Evolutionary conservation across 2,329 filamentous ascomycete species (phyloP).

Genomic region (Fusarium ramigenum): DNA sequence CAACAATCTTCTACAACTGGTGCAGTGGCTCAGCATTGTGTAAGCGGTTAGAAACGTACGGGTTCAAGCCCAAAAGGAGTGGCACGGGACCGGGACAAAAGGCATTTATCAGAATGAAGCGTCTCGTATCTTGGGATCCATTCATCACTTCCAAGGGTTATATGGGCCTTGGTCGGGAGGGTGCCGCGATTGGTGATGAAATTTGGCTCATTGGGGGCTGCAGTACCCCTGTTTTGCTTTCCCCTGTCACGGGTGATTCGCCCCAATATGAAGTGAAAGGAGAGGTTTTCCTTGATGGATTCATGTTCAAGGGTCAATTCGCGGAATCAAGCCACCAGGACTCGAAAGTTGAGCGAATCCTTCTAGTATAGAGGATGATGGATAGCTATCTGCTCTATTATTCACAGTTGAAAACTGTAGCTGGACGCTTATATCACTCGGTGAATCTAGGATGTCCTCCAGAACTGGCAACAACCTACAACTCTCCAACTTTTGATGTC

Average conservation of each 20-base stretch:
- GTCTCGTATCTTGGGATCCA: background rate
- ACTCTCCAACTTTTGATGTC: too few relatives aligned
- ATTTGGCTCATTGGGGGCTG: background rate
- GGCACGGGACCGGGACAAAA: background rate
- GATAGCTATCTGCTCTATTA: background rate
- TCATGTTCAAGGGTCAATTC: background rate
- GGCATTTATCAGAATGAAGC: background rate
- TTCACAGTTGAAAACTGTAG: background rate
- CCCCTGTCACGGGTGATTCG: background rate
- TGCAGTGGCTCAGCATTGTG: background rate
- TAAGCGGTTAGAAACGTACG: background rate
- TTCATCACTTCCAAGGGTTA: background rate
- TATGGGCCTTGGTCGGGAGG: background rate
- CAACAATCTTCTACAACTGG: background rate
- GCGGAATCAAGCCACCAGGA: background rate
- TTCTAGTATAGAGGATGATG: background rate
- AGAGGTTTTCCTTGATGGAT: background rate
- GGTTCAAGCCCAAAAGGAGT: background rate
- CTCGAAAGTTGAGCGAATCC: background rate
- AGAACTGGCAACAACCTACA: background rate
- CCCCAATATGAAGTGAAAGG: background rate
- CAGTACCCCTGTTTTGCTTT: background rate
- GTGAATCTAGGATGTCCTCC: background rate
- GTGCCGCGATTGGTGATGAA: background rate
- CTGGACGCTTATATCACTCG: background rate